phyloP scores from a whole-genome alignment of 2,329 filamentous ascomycete genomes.

The Colletotrichum camelliae region DNA sequence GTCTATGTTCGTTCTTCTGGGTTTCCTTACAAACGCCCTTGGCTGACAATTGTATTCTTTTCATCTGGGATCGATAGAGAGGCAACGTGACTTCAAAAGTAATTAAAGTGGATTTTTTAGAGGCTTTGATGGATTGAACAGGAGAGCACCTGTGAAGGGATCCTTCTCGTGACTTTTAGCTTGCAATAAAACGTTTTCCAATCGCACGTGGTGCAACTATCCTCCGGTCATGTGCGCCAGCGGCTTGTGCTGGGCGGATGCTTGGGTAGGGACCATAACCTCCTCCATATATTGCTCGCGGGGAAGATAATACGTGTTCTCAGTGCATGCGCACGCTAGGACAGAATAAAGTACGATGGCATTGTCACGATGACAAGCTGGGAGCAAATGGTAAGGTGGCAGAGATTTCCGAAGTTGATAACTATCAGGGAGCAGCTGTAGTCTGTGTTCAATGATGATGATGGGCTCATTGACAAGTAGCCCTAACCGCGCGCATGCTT shows the following conservation, averaged over 20 bases:
- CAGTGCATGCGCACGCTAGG: not conserved
- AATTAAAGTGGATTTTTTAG: not conserved
- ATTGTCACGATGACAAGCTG: not conserved
- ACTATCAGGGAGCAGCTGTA: not conserved
- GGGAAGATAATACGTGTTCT: not conserved
- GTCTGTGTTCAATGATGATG: not conserved
- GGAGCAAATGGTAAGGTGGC: not conserved
- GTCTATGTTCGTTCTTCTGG: not conserved
- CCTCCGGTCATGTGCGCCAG: not conserved
- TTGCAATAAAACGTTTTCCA: not conserved
- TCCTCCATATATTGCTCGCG: not conserved
- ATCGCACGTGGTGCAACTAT: not conserved
- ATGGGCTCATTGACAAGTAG: not conserved
- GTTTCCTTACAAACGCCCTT: not conserved
- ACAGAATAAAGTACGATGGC: not conserved
- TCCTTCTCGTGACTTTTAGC: not conserved
- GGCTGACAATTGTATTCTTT: slow-evolving; percentile 9
- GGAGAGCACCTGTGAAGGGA: not conserved
- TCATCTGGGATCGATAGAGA: slow-evolving; percentile 11
- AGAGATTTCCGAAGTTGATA: not conserved
- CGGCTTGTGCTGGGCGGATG: not conserved
- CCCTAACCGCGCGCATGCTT: not conserved
- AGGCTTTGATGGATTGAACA: not conserved
- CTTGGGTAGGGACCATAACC: not conserved
- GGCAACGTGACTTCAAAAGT: slow-evolving; percentile 9